Conservation (phyloP, 2,329 filamentous ascomycete genomes). For the Lachnellula occidentalis region DNA sequence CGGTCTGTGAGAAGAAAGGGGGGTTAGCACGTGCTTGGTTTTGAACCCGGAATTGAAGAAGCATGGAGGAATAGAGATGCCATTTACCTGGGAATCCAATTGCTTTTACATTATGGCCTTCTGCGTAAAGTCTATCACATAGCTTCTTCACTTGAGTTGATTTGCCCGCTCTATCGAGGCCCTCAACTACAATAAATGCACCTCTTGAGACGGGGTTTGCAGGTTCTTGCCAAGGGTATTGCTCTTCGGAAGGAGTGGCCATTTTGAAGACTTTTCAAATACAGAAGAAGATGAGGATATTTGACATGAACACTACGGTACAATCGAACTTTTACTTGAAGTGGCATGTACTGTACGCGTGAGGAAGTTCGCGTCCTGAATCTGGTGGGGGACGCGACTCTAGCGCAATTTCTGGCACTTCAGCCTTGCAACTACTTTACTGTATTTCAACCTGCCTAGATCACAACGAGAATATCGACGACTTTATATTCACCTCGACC, state of each 20-base stretch:
- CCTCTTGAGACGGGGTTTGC: slow-evolving; percentile 38
- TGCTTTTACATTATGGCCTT: slow-evolving; percentile 49
- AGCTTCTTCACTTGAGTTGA: slow-evolving; percentile 63
- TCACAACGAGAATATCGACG: background rate
- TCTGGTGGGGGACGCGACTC: slow-evolving; percentile 7
- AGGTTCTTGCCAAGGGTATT: slow-evolving; percentile 26
- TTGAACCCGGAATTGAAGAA: no score
- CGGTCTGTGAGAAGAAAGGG: slow-evolving; percentile 43
- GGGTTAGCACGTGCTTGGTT: no score
- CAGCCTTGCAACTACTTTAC: slow-evolving; percentile 5
- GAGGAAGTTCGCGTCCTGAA: background rate
- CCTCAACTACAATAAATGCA: slow-evolving; percentile 64
- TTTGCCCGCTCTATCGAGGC: slow-evolving; percentile 67
- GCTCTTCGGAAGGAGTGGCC: slow-evolving; percentile 6
- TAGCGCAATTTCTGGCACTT: background rate
- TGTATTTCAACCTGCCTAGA: background rate
- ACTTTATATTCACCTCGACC: background rate
- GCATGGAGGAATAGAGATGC: no score
- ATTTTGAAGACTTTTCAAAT: slow-evolving; percentile 7
- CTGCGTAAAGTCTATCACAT: slow-evolving; percentile 44
- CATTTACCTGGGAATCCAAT: slow-evolving; percentile 65
- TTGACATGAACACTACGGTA: no score
- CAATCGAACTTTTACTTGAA: no score
- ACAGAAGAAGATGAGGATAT: background rate
- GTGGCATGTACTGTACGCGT: no score